A percentile compares a stretch with the other conserved stretches of the same genome.
These are phyloP conservation scores for Backusella psychrophila DNA, from an alignment of 192 early-diverging fungal genomes.

Conservation along the genomic window DNA sequence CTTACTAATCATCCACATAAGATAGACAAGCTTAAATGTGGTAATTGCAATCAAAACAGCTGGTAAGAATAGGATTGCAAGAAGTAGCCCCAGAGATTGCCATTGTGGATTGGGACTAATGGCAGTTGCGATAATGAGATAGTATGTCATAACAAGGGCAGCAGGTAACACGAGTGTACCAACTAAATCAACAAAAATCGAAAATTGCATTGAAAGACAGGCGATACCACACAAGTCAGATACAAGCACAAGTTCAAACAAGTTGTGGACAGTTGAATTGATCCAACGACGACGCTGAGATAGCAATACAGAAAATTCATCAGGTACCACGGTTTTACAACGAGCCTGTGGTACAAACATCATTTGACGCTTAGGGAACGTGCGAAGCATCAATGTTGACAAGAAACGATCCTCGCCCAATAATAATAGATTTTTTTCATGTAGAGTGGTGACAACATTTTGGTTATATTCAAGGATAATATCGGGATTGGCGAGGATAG, in stretches of 20 bases:
- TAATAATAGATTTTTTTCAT: slow-evolving; percentile 81
- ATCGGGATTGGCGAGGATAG: slow-evolving; percentile 84
- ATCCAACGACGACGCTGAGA: slow-evolving; percentile 93
- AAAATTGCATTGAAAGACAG: slow-evolving; percentile 87
- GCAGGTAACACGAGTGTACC: slow-evolving; percentile 73
- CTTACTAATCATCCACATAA: slow-evolving; percentile 82
- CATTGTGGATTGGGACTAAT: slow-evolving; percentile 24
- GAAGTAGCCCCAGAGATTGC: slow-evolving; percentile 65
- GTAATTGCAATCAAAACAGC: slow-evolving; percentile 88
- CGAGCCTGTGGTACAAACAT: slow-evolving; percentile 80
- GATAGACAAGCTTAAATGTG: slow-evolving; percentile 74
- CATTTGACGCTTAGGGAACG: slow-evolving; percentile 83
- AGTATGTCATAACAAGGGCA: slow-evolving; percentile 74
- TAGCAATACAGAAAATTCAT: slow-evolving; percentile 75
- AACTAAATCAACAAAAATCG: slow-evolving; percentile 67
- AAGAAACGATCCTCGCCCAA: slow-evolving; percentile 88
- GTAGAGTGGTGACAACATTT: slow-evolving; percentile 74
- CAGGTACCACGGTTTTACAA: slow-evolving; percentile 84
- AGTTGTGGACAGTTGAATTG: slow-evolving; percentile 91
- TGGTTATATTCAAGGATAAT: slow-evolving; percentile 77
- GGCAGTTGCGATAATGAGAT: slow-evolving; percentile 55
- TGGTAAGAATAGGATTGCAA: slow-evolving; percentile 79
- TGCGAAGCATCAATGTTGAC: slow-evolving; percentile 81
- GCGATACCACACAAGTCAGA: slow-evolving; percentile 86
- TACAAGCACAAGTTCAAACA: slow-evolving; percentile 80